Evolutionary conservation across 441 rosid species (phyloP), one percentile per base, ranked within the genome.

Genomic region (Euphorbia corollata): DNA sequence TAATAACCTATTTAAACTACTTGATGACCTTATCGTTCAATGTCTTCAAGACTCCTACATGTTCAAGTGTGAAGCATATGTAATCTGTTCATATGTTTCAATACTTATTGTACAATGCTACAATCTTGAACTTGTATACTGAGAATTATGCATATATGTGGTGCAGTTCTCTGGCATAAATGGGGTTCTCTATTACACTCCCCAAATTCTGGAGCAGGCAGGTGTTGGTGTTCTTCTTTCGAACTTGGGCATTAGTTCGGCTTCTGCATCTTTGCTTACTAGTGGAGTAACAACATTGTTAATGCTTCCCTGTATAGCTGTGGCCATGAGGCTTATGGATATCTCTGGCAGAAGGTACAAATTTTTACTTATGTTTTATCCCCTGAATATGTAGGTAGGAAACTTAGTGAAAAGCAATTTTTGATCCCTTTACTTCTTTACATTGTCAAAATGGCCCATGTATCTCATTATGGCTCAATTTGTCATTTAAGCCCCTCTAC

Each of bases 261-360:
- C 82, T 41, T 91, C 97, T 45, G 79, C 97, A 19, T 89, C 96
- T 4, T 77, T 88, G 60, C 84, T 91, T 24, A 81, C 83, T 24
- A 94, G 98, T 73, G 80, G 79, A 47, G 22, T 91, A 63, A 87
- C 97, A 39, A 85, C 98, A 23, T 80, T 94, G 71, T 74, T 86
- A 77, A 91, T 94, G 99, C 94, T 94, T 62, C 99, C 98, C 11
- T 83, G 92, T 63, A 94, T 91, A 70, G 86, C 85, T 59, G 81
- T 94, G 64, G 96, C 97, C 55, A 91, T 90, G 99, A 90, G 94
- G 81, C 87, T 94, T 51, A 87, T 91, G 98, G 99, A 94, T 78
- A 57, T 86, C 38, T 76, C 94, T 0, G 99, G 99, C 45, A 84
- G 99, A 88, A 84, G 99, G 99, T 94, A 74, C n/a, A n/a, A n/a